phyloP scores from a whole-genome alignment of 2,329 filamentous ascomycete species.

The Phaeosphaeriaceae sp. region DNA sequence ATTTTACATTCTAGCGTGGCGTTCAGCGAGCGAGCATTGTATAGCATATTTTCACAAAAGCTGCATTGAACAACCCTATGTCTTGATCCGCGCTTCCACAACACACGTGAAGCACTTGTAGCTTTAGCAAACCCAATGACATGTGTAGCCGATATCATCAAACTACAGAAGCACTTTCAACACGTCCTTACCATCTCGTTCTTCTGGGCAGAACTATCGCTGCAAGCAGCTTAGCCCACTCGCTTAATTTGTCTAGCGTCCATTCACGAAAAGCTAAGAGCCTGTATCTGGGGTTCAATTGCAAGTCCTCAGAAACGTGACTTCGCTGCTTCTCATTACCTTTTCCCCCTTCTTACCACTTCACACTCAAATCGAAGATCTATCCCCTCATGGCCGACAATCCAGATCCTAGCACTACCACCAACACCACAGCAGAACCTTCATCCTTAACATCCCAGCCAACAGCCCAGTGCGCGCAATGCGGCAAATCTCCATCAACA shows the following conservation, averaged over 20 bases:
- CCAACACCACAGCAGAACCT: constrained; percentile 1
- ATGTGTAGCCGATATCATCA: no score
- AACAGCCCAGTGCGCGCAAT: constrained; percentile 32
- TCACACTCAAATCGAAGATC: background rate
- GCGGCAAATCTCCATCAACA: constrained; percentile 21
- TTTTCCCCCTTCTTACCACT: background rate
- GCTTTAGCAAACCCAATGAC: background rate
- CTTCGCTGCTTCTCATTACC: background rate
- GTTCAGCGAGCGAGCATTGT: background rate
- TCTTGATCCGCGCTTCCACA: no score
- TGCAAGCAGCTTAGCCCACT: background rate
- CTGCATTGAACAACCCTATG: background rate
- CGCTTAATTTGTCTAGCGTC: constrained; percentile 2
- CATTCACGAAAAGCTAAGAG: constrained; percentile 3
- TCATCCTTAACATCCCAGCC: constrained; percentile 18
- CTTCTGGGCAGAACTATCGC: background rate
- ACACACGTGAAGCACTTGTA: no score
- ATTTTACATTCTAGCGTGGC: background rate
- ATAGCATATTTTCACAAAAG: background rate
- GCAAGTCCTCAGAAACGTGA: background rate
- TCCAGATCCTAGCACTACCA: background rate
- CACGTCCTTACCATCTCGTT: no score
- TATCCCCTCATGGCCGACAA: background rate
- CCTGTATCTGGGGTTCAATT: background rate
- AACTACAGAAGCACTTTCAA: no score